These are phyloP conservation scores for Ogataea angusta DNA, from an alignment of 805 yeast species.

Conservation along the genomic window DNA sequence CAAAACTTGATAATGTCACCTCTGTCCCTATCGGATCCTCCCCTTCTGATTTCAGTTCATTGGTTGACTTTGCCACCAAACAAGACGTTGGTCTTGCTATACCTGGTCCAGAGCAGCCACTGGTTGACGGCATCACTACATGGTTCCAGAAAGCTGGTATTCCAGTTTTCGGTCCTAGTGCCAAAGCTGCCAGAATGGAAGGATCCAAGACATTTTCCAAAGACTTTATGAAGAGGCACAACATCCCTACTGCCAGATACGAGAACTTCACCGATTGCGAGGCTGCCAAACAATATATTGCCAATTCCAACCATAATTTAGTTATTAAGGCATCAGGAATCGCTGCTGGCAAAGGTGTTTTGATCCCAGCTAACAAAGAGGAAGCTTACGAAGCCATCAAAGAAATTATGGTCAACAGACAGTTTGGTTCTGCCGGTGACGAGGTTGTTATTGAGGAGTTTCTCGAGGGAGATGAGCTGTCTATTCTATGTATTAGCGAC, in stretches of 20 bases:
- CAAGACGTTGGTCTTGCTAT: conserved; percentile 70
- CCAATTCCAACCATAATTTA: conserved; percentile 62
- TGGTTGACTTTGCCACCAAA: conserved; percentile 71
- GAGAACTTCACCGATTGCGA: conserved; percentile 76
- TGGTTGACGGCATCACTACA: conserved; percentile 86
- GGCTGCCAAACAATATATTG: conserved; percentile 69
- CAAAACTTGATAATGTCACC: conserved; percentile 51
- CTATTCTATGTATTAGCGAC: conserved; percentile 86
- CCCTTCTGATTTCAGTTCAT: conserved; percentile 61
- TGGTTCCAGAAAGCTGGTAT: conserved; percentile 78
- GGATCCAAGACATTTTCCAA: conserved; percentile 95
- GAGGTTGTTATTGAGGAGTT: conserved; percentile 94
- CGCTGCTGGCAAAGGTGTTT: conserved; percentile 98
- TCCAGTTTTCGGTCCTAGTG: conserved; percentile 96
- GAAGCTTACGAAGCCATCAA: conserved; percentile 85
- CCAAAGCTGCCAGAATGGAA: conserved; percentile 88
- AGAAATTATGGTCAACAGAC: conserved; percentile 84
- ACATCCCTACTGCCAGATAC: conserved; percentile 92
- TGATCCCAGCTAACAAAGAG: conserved; percentile 78
- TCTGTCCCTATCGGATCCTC: conserved; percentile 69
- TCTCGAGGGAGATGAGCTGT: conserved; percentile 94
- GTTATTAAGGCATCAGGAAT: conserved; percentile 97
- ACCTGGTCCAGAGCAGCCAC: conserved; percentile 99
- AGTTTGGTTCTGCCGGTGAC: conserved; percentile 92
- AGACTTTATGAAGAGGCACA: conserved; percentile 86